Conservation (phyloP, 805 yeast species). For the Metschnikowia koreensis region DNA sequence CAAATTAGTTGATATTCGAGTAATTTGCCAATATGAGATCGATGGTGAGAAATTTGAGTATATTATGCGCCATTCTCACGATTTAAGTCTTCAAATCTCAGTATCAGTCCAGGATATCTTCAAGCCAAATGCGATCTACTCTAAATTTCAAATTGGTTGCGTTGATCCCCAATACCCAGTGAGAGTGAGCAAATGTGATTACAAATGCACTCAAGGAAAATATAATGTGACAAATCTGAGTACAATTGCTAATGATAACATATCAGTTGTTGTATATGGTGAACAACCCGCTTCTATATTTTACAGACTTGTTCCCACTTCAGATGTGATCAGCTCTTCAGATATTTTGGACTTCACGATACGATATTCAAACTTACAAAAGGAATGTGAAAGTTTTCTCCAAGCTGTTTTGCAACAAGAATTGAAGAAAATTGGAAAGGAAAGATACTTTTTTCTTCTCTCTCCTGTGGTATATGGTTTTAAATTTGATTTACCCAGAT, state of each 20-base stretch:
- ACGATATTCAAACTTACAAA: slow-evolving; percentile 44
- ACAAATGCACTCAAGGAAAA: slow-evolving; percentile 29
- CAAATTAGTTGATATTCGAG: slow-evolving; percentile 24
- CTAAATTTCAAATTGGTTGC: slow-evolving; percentile 69
- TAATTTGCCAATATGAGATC: slow-evolving; percentile 21
- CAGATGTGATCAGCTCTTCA: slow-evolving; percentile 19
- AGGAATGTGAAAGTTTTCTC: slow-evolving; percentile 39
- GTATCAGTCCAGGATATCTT: slow-evolving; percentile 83
- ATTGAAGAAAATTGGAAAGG: slow-evolving; percentile 8
- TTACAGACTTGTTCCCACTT: slow-evolving; percentile 45
- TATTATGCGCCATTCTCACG: slow-evolving; percentile 36
- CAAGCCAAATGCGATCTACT: slow-evolving; percentile 52
- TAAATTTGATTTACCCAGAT: slow-evolving; percentile 31
- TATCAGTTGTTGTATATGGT: slow-evolving; percentile 52
- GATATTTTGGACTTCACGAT: slow-evolving; percentile 45
- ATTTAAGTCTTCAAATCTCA: slow-evolving; percentile 57
- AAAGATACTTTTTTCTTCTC: slow-evolving; percentile 22
- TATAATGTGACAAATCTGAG: slow-evolving; percentile 23
- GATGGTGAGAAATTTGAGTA: slow-evolving; percentile 22
- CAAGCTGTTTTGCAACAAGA: neutral
- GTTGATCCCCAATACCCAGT: slow-evolving; percentile 52
- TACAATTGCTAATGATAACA: slow-evolving; percentile 18
- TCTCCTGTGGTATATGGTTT: slow-evolving; percentile 19
- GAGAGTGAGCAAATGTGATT: slow-evolving; percentile 45
- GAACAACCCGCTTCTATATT: slow-evolving; percentile 71